Percentiles rank a stretch among this genome's conserved stretches.
phyloP scores from a whole-genome alignment of 2,329 filamentous ascomycete genomes.

The Atkinsonella hypoxylon region DNA sequence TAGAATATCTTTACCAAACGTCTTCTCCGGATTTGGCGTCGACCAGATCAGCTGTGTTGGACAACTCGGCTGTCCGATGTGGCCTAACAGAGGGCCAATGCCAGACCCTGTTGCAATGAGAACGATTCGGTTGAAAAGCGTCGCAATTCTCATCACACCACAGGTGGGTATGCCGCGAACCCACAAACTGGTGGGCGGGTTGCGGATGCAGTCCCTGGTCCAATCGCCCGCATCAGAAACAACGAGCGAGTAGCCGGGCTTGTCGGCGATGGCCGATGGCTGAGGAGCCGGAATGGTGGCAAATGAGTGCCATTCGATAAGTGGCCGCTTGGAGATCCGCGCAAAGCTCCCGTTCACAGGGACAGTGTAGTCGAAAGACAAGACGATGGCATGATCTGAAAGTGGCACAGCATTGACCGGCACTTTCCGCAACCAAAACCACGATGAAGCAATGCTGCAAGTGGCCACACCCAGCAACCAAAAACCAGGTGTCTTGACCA shows the following conservation, averaged over 20 bases:
- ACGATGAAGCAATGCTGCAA: conserved; percentile 55
- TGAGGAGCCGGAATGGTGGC: conserved; percentile 55
- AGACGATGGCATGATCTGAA: conserved; percentile 58
- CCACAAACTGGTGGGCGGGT: conserved; percentile 51
- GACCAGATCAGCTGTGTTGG: conserved; percentile 57
- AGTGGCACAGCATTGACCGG: conserved; percentile 53
- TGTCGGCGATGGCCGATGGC: conserved; percentile 12
- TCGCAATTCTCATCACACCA: conserved; percentile 55
- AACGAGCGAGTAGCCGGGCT: conserved; percentile 50
- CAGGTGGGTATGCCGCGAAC: conserved; percentile 54
- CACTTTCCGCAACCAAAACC: conserved; percentile 59
- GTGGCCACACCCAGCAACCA: conserved; percentile 60
- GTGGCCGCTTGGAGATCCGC: conserved; percentile 49
- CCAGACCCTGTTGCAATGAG: conserved; percentile 62
- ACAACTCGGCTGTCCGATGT: conserved; percentile 37
- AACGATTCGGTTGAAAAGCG: conserved; percentile 52
- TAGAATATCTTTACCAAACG: conserved; percentile 48
- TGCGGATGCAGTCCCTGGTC: conserved; percentile 52
- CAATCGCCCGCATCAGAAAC: conserved; percentile 67
- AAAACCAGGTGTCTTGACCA: conserved; percentile 34
- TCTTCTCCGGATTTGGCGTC: conserved; percentile 46
- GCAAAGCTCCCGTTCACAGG: conserved; percentile 35
- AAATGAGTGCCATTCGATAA: conserved; percentile 66
- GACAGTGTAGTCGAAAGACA: conserved; percentile 55
- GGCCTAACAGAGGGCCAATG: conserved; percentile 56